A percentile compares a stretch with the other conserved stretches of the same genome.
These are phyloP conservation scores for Oligophagozyma castellii DNA, from an alignment of 1,139 yeast species.

Conservation along the genomic window DNA sequence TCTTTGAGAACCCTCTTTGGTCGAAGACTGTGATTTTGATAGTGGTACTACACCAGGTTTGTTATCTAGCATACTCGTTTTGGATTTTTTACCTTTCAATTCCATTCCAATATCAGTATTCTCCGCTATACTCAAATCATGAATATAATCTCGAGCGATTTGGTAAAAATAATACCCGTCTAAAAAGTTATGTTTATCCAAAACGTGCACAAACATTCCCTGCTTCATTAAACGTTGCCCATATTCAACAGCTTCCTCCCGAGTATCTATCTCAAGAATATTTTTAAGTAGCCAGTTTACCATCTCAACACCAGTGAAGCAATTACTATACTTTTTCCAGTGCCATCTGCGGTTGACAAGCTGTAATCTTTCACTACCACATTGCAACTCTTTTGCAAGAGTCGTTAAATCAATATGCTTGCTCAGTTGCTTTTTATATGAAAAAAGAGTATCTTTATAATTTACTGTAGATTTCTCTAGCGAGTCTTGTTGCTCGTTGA, in stretches of 20 bases:
- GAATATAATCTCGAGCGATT: conserved; percentile 41
- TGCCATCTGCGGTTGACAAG: conserved; percentile 86
- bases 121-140: conserved; percentile 5
- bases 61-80: conserved; percentile 1
- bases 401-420: conserved; percentile 31
- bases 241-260: conserved; percentile 70
- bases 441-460: conserved; percentile 27
- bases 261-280: conserved; percentile 61
- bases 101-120: conserved; percentile 5
- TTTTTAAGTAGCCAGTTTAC: conserved; percentile 75
- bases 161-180: conserved; percentile 92
- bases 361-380: conserved; percentile 38
- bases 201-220: conserved; percentile 69
- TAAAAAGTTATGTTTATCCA: conserved; percentile 64
- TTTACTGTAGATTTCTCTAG: conserved; percentile 9
- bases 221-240: conserved; percentile 66
- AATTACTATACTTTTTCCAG: conserved; percentile 59
- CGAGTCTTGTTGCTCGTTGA: conserved; percentile 32
- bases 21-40: neutral
- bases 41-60: neutral
- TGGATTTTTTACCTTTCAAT: conserved; percentile 2
- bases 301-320: conserved; percentile 76
- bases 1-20: neutral
- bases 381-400: conserved; percentile 53
- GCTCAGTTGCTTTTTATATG: conserved; percentile 25